A percentile compares a stretch with the other conserved stretches of the same genome.
Evolutionary conservation across 331 rosid species (phyloP).

Genomic region (Spiraea crenata): DNA sequence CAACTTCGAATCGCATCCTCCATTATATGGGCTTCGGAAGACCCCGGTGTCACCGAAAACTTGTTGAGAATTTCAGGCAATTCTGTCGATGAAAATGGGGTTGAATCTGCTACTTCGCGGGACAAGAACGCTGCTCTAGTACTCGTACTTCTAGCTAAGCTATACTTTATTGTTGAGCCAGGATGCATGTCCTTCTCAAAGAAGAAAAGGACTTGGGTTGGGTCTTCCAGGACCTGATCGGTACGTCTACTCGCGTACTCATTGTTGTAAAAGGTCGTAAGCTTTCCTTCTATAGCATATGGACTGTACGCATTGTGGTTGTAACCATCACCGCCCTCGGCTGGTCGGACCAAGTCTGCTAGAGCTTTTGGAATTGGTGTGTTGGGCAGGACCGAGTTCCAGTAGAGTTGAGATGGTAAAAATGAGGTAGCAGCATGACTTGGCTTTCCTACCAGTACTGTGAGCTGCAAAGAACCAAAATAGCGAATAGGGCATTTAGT

Average conservation of each 20-base stretch:
- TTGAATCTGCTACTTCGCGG: too few relatives aligned
- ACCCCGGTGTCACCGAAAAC: slow-evolving; percentile 33
- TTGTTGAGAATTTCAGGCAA: too few relatives aligned
- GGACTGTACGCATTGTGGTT: too few relatives aligned
- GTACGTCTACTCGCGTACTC: too few relatives aligned
- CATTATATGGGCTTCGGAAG: slow-evolving; percentile 44
- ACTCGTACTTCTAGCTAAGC: too few relatives aligned
- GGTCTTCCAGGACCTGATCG: too few relatives aligned
- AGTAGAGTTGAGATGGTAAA: slow-evolving; percentile 61
- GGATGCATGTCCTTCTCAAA: slow-evolving; percentile 32
- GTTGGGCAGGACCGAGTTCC: slow-evolving; percentile 58
- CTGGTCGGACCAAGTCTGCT: neutral
- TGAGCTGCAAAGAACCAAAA: slow-evolving; percentile 56
- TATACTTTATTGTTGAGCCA: slow-evolving; percentile 25
- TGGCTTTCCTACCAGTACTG: slow-evolving; percentile 16
- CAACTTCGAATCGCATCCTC: slow-evolving; percentile 54
- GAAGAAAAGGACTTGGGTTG: slow-evolving; percentile 42
- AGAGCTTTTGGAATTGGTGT: slow-evolving; percentile 69
- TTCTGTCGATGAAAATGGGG: too few relatives aligned
- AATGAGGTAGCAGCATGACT: slow-evolving; percentile 39
- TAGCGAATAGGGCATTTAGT: too few relatives aligned
- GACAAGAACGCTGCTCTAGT: too few relatives aligned
- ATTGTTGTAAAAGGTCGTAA: too few relatives aligned
- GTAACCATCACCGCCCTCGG: too few relatives aligned
- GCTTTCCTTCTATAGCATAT: too few relatives aligned